phyloP scores from a whole-genome alignment of 176 grass and related monocot species.

The Avena sativa region DNA sequence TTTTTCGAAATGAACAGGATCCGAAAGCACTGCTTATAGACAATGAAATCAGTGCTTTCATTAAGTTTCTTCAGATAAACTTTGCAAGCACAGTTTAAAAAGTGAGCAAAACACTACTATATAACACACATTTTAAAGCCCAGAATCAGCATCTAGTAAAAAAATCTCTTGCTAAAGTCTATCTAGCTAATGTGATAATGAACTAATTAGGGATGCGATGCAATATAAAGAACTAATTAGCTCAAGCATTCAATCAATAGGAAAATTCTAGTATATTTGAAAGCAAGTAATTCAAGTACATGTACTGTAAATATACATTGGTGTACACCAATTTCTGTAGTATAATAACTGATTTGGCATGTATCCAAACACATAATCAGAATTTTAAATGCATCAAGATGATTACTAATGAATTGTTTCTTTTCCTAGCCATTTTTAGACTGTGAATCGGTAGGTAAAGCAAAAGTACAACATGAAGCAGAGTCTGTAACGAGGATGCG shows the following conservation, averaged over 20 bases:
- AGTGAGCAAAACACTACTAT: neutral
- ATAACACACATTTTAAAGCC: neutral
- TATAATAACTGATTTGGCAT: neutral
- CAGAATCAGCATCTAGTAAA: neutral
- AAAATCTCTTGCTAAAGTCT: neutral
- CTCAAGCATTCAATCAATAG: neutral
- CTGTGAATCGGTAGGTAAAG: neutral
- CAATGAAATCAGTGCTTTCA: conserved; percentile 23
- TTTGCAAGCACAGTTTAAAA: neutral
- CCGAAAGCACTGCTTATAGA: conserved; percentile 54
- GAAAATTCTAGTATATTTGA: neutral
- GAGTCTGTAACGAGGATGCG: neutral
- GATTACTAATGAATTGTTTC: neutral
- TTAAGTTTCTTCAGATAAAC: conserved; percentile 15
- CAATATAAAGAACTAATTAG: neutral
- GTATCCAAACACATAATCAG: neutral
- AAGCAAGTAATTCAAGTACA: conserved; percentile 18
- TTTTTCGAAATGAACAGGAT: conserved; percentile 50
- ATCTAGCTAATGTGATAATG: conserved; percentile 1
- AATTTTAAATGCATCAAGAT: neutral
- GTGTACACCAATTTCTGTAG: neutral
- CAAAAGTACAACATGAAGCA: neutral
- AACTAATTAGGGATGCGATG: conserved; percentile 1
- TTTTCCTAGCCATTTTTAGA: neutral
- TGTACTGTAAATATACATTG: neutral